phyloP scores from a whole-genome alignment of 768 basidiomycete genomes.

The Agrocybe chaxingu region DNA sequence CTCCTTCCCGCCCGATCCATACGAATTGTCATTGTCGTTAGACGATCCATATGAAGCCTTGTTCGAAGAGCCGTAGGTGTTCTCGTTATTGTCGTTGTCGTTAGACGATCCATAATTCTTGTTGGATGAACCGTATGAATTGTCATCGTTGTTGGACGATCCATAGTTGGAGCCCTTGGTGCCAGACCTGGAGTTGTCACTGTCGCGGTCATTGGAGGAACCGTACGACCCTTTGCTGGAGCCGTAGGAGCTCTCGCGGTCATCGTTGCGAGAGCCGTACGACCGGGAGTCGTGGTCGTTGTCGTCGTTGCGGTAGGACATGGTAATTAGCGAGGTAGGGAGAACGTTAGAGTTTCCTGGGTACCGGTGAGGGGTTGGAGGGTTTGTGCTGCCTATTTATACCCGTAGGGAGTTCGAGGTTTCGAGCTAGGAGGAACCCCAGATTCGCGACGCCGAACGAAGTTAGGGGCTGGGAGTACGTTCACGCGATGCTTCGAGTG shows the following conservation, averaged over 20 bases:
- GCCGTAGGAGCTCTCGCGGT: constrained; percentile 19
- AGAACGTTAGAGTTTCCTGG: not conserved
- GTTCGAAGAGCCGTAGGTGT: constrained; percentile 21
- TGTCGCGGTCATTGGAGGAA: constrained; percentile 22
- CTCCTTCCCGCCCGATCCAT: constrained; percentile 20
- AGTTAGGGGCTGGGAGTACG: not conserved
- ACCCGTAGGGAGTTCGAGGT: too few species aligned
- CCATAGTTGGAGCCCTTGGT: constrained; percentile 12
- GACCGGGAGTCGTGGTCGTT: constrained; percentile 19
- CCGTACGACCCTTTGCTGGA: constrained; percentile 23
- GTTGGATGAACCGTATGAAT: constrained; percentile 19
- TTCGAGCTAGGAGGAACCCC: not conserved
- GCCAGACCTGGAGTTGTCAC: constrained; percentile 14
- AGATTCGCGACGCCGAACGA: too few species aligned
- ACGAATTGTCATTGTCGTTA: constrained; percentile 21
- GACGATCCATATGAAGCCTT: constrained; percentile 23
- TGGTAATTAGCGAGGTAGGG: constrained; percentile 5
- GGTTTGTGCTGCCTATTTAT: not conserved
- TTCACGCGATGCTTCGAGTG: not conserved
- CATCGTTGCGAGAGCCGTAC: constrained; percentile 21
- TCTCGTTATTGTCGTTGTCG: constrained; percentile 15
- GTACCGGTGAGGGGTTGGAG: not conserved
- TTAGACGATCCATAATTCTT: constrained; percentile 18
- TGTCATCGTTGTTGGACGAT: constrained; percentile 20
- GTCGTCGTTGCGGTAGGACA: constrained; percentile 21